phyloP scores from a whole-genome alignment of 257 asterid species.

The Verbascum thapsus region DNA sequence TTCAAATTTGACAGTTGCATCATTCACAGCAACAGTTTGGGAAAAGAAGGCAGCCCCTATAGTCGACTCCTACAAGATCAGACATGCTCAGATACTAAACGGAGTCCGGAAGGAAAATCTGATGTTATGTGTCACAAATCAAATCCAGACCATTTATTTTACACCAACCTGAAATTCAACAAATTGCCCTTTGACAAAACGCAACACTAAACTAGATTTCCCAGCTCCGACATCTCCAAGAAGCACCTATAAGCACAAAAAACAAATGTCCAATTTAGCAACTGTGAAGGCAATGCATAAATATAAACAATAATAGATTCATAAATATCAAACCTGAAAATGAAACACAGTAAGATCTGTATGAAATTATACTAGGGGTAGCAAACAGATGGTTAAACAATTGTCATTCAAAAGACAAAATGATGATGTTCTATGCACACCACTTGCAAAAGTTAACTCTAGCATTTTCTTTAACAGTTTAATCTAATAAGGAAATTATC shows the following conservation, averaged over 20 bases:
- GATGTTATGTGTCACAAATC: neutral
- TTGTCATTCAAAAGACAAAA: conserved; percentile 10
- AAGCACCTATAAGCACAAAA: conserved; percentile 53
- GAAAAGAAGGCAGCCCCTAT: conserved; percentile 92
- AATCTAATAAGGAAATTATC: too few species aligned
- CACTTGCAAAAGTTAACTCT: neutral
- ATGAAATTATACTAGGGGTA: neutral
- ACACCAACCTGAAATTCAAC: conserved; percentile 77
- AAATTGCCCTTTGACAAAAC: conserved; percentile 86
- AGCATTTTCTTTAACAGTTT: too few species aligned
- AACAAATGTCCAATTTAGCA: conserved; percentile 21
- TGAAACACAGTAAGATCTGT: conserved; percentile 10
- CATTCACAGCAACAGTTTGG: conserved; percentile 78
- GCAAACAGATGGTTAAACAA: neutral
- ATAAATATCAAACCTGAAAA: conserved; percentile 1
- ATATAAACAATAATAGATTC: neutral
- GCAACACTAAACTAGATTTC: conserved; percentile 79
- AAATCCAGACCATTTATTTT: neutral
- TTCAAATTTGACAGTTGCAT: conserved; percentile 83
- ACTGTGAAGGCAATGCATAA: conserved; percentile 1
- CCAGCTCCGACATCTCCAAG: conserved; percentile 96
- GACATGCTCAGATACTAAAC: conserved; percentile 17
- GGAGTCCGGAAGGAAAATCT: conserved; percentile 13
- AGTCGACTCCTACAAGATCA: conserved; percentile 69
- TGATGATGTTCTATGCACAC: neutral